These are phyloP conservation scores for Puccinia polysora DNA, from an alignment of 1,284 basidiomycete species.

Conservation along the genomic window DNA sequence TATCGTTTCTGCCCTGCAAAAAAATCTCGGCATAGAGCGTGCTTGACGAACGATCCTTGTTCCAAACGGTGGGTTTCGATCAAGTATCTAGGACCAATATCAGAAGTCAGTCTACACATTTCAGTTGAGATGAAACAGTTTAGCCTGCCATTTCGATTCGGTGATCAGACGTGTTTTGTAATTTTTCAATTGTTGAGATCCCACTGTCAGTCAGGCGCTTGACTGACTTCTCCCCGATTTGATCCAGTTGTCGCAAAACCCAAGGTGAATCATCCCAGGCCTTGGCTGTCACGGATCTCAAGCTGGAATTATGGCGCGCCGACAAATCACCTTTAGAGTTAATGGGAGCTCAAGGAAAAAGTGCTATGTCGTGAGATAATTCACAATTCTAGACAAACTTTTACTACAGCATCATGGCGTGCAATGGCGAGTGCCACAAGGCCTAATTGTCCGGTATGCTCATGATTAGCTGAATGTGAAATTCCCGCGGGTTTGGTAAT, in stretches of 20 bases:
- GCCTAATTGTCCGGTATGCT: background rate
- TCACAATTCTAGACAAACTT: conserved; percentile 38
- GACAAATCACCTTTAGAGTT: background rate
- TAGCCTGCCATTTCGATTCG: conserved; percentile 36
- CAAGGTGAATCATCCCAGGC: conserved; percentile 43
- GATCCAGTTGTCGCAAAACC: conserved; percentile 41
- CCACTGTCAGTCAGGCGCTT: conserved; percentile 37
- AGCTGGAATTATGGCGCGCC: conserved; percentile 8
- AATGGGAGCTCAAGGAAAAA: background rate
- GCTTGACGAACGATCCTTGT: conserved; percentile 36
- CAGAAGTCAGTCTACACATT: background rate
- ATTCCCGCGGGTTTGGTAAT: too few relatives aligned
- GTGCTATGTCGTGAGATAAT: background rate
- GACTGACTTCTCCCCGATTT: conserved; percentile 42
- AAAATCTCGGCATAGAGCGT: conserved; percentile 34
- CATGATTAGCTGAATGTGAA: too few relatives aligned
- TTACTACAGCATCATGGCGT: conserved; percentile 23
- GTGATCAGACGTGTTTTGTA: conserved; percentile 24
- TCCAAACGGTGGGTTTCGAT: conserved; percentile 43
- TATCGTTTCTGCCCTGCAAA: conserved; percentile 27
- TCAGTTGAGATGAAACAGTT: background rate
- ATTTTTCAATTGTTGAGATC: conserved; percentile 32
- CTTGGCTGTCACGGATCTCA: conserved; percentile 40
- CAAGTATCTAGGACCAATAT: conserved; percentile 36
- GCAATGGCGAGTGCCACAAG: conserved; percentile 34